These are phyloP conservation scores for Cercophora sp. DNA, from an alignment of 495 filamentous ascomycete genomes.

Conservation along the genomic window DNA sequence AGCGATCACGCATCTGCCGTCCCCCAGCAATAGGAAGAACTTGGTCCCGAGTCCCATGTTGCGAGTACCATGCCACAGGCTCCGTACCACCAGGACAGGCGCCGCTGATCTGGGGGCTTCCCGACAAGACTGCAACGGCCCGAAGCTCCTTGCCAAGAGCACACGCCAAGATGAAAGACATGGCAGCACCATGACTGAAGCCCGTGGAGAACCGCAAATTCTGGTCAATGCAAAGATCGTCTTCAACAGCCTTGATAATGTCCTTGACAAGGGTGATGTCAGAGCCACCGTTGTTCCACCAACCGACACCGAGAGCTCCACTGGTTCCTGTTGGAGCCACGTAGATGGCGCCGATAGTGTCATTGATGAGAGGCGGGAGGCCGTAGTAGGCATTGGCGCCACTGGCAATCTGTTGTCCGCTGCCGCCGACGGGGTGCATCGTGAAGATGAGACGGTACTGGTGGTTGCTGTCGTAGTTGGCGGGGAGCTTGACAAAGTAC, in stretches of 20 bases:
- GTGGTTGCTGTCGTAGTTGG: constrained; percentile 40
- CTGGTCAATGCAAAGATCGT: constrained; percentile 42
- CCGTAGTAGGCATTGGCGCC: constrained; percentile 38
- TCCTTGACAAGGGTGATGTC: constrained; percentile 41
- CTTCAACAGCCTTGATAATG: constrained; percentile 33
- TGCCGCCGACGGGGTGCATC: constrained; percentile 37
- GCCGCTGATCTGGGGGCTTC: constrained; percentile 21
- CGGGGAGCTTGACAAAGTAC: constrained; percentile 38
- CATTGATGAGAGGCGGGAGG: constrained; percentile 33
- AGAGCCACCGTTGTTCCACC: constrained; percentile 40
- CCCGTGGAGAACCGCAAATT: constrained; percentile 41
- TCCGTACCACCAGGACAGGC: constrained; percentile 34
- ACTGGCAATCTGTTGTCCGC: constrained; percentile 29
- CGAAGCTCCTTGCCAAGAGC: constrained; percentile 36
- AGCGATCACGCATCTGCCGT: constrained; percentile 33
- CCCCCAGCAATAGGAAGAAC: constrained; percentile 34
- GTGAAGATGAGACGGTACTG: constrained; percentile 42
- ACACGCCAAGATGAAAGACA: constrained; percentile 45
- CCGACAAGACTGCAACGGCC: constrained; percentile 43
- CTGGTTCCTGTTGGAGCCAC: constrained; percentile 41
- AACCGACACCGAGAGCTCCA: constrained; percentile 24
- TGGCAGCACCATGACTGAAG: constrained; percentile 47
- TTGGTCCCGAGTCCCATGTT: constrained; percentile 38
- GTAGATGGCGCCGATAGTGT: constrained; percentile 37
- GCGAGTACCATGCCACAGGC: constrained; percentile 41